Conservation (phyloP, 2,329 filamentous ascomycete species). For the Aureobasidium lini region DNA sequence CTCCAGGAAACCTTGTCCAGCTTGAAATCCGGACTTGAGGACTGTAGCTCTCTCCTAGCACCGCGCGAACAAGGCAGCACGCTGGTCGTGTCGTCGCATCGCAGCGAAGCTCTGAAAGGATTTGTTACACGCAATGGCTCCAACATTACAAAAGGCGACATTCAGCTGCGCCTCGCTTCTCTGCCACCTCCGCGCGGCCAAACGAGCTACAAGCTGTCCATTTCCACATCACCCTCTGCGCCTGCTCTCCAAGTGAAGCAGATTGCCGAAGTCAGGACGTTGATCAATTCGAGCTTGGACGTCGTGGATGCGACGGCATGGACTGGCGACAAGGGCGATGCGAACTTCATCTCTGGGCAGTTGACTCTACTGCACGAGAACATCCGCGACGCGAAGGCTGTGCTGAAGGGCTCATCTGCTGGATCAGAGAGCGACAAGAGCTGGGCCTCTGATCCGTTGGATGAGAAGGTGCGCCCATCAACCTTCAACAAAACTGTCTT, state of each 20-base stretch:
- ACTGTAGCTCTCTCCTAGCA: constrained; percentile 80
- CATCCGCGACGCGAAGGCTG: constrained; percentile 52
- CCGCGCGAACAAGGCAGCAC: constrained; percentile 81
- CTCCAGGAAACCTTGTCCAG: constrained; percentile 55
- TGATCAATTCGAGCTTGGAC: constrained; percentile 77
- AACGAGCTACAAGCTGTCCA: constrained; percentile 43
- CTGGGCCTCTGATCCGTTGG: constrained; percentile 50
- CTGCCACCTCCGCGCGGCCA: constrained; percentile 49
- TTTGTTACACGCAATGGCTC: constrained; percentile 74
- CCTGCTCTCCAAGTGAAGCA: constrained; percentile 58
- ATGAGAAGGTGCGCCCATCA: constrained; percentile 44
- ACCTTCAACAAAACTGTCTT: constrained; percentile 24
- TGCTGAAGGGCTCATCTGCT: constrained; percentile 43
- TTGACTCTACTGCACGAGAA: constrained; percentile 53
- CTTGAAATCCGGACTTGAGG: constrained; percentile 66
- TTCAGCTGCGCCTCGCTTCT: constrained; percentile 69
- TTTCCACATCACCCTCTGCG: constrained; percentile 46
- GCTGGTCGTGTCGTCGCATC: constrained; percentile 76
- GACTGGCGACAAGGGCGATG: constrained; percentile 57
- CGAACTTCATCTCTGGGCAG: constrained; percentile 52
- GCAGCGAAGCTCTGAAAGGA: constrained; percentile 53
- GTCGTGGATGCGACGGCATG: constrained; percentile 70
- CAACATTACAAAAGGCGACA: constrained; percentile 80
- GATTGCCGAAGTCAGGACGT: constrained; percentile 62
- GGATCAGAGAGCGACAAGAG: constrained; percentile 41